These are phyloP conservation scores for Daldinia concentrica DNA, from an alignment of 495 filamentous ascomycete species.

Conservation along the genomic window DNA sequence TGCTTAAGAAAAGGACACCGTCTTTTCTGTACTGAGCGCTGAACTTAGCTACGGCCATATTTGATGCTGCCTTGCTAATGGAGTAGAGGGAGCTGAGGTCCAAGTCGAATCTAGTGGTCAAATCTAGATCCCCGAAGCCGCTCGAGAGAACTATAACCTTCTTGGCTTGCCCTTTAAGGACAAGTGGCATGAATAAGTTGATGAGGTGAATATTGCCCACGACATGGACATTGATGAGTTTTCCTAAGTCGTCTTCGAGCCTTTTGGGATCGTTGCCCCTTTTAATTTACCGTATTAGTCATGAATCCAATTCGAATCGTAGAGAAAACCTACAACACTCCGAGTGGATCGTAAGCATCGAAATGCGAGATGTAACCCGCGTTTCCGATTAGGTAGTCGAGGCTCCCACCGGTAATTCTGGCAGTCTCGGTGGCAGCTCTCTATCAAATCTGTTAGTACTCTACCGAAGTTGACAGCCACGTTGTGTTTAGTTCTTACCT, in stretches of 20 bases:
- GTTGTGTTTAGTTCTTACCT: background rate
- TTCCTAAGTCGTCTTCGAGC: slow-evolving; percentile 2
- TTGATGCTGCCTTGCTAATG: slow-evolving; percentile 54
- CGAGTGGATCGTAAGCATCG: slow-evolving; percentile 38
- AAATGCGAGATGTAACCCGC: slow-evolving; percentile 48
- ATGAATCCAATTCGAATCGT: background rate
- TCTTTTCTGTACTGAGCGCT: slow-evolving; percentile 56
- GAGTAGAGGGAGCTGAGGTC: slow-evolving; percentile 43
- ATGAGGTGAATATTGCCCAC: slow-evolving; percentile 62
- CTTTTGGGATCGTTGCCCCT: background rate
- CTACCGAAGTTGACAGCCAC: background rate
- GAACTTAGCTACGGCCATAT: slow-evolving; percentile 58
- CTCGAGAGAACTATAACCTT: slow-evolving; percentile 64
- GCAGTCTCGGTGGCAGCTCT: background rate
- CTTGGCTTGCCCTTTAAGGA: slow-evolving; percentile 59
- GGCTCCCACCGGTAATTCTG: slow-evolving; percentile 30
- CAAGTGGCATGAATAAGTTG: slow-evolving; percentile 62
- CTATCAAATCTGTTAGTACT: background rate
- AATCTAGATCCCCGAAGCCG: slow-evolving; percentile 56
- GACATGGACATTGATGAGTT: slow-evolving; percentile 57
- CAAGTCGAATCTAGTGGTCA: slow-evolving; percentile 45
- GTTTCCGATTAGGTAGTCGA: slow-evolving; percentile 66
- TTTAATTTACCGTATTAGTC: background rate
- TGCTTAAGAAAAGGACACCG: background rate
- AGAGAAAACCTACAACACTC: slow-evolving; percentile 37